Percentiles rank a stretch among this genome's conserved stretches.
Evolutionary conservation across 257 asterid genomes (phyloP).

Genomic region (Ocimum tenuiflorum): DNA sequence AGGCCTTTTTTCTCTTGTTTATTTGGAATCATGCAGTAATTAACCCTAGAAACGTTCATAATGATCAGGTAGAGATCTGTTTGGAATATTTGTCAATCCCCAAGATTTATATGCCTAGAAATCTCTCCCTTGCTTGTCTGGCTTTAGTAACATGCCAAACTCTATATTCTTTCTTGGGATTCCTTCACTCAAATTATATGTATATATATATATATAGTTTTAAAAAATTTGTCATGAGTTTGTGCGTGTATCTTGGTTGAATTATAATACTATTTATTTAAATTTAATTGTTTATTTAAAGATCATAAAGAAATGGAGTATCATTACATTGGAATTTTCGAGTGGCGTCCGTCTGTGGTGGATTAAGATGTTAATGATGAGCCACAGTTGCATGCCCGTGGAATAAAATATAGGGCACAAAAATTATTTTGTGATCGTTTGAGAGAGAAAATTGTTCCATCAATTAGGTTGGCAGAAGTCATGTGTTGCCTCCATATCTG

Average conservation of each 20-base stretch:
- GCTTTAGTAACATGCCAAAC: slow-evolving; percentile 83
- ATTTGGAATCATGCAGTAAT: slow-evolving; percentile 23
- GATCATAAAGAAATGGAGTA: slow-evolving; percentile 11
- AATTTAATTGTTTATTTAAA: background rate
- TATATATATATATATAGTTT: background rate
- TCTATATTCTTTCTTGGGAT: slow-evolving; percentile 51
- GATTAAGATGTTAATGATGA: slow-evolving; percentile 23
- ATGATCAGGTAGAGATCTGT: slow-evolving; percentile 35
- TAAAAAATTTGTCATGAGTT: no score
- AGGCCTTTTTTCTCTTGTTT: slow-evolving; percentile 28
- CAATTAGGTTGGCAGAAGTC: background rate
- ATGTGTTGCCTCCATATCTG: background rate
- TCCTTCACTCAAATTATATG: slow-evolving; percentile 28
- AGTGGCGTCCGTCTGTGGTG: slow-evolving; percentile 17
- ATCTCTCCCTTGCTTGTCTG: slow-evolving; percentile 37
- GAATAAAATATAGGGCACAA: no score
- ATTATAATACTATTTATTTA: background rate
- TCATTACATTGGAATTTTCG: slow-evolving; percentile 11
- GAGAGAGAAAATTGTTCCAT: background rate
- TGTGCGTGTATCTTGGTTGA: slow-evolving; percentile 20
- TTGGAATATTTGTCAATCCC: slow-evolving; percentile 64
- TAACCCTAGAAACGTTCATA: slow-evolving; percentile 23
- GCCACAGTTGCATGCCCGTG: slow-evolving; percentile 12
- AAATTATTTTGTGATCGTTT: background rate
- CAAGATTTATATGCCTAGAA: slow-evolving; percentile 35